Evolutionary conservation across 148 eudicot genomes (phyloP).

Genomic region (Polygonum aviculare): DNA sequence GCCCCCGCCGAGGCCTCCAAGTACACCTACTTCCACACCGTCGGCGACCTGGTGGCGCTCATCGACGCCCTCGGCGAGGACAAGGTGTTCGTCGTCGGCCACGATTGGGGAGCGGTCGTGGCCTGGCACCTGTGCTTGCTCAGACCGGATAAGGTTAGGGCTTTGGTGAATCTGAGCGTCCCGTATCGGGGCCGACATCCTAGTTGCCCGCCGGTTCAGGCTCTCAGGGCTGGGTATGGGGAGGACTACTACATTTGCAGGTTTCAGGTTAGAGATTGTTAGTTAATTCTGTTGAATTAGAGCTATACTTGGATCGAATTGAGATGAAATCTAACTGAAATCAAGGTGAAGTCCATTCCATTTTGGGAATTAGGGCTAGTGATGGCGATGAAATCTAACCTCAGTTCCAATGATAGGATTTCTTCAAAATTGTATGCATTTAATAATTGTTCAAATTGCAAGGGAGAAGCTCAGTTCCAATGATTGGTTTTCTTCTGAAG

Average conservation of each 20-base stretch:
- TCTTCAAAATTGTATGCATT: too few relatives aligned
- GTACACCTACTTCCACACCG: constrained; percentile 37
- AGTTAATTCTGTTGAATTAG: background rate
- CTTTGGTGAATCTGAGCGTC: constrained; percentile 45
- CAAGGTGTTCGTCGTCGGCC: constrained; percentile 42
- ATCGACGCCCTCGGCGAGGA: constrained; percentile 31
- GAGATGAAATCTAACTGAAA: background rate
- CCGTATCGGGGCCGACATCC: constrained; percentile 34
- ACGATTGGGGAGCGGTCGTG: constrained; percentile 58
- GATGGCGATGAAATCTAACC: background rate
- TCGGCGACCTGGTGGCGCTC: constrained; percentile 47
- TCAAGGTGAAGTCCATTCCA: background rate
- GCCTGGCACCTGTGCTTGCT: constrained; percentile 49
- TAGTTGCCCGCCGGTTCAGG: constrained; percentile 13
- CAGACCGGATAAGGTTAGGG: constrained; percentile 43
- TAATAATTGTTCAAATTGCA: too few relatives aligned
- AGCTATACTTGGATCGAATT: background rate
- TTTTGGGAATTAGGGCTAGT: background rate
- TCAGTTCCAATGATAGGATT: background rate
- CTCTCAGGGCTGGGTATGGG: constrained; percentile 30
- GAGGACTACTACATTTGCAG: constrained; percentile 45
- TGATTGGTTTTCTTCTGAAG: too few relatives aligned
- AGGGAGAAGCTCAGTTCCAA: too few relatives aligned
- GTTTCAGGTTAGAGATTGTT: constrained; percentile 34
- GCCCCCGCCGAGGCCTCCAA: constrained; percentile 27